Evolutionary conservation across 352 stramenopile species (phyloP).

Genomic region (Globisporangium yorkense): DNA sequence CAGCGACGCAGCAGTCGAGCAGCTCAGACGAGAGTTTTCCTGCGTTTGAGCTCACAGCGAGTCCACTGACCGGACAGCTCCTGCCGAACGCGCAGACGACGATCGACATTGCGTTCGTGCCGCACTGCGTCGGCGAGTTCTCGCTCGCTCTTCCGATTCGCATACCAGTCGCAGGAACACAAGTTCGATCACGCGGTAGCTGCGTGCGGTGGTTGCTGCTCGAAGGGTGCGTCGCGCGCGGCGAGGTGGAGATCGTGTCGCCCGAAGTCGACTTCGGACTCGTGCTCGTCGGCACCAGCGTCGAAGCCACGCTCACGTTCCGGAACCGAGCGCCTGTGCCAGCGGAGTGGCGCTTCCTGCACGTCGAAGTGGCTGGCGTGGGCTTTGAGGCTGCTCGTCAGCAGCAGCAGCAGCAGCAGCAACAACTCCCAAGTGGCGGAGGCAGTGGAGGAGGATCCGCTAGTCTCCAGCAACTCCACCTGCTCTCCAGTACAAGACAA

Average conservation of each 20-base stretch:
- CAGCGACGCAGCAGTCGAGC: not conserved
- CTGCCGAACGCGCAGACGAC: conserved; percentile 10
- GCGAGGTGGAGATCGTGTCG: conserved; percentile 38
- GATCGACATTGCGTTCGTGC: conserved; percentile 33
- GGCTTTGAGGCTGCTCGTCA: not conserved
- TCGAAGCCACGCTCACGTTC: conserved; percentile 27
- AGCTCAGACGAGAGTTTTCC: not conserved
- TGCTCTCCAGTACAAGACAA: not conserved
- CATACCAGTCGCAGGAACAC: conserved; percentile 12
- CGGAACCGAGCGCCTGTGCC: conserved; percentile 20
- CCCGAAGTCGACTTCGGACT: conserved; percentile 71
- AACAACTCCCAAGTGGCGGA: not conserved
- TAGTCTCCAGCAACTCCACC: not conserved
- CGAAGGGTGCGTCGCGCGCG: conserved; percentile 32
- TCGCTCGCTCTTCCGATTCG: conserved; percentile 35
- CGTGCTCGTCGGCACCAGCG: conserved; percentile 48
- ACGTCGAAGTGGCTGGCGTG: conserved; percentile 24
- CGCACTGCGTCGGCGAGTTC: conserved; percentile 34
- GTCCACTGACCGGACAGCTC: conserved; percentile 20
- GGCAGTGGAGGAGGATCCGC: not conserved
- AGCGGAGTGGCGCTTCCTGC: conserved; percentile 39
- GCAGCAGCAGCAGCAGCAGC: not conserved
- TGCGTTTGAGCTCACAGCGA: conserved; percentile 23
- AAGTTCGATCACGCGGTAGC: not conserved
- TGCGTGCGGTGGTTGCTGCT: conserved; percentile 53